A percentile compares a stretch with the other conserved stretches of the same genome.
Evolutionary conservation across 148 eudicot species (phyloP).

Genomic region (Cornus controversa): DNA sequence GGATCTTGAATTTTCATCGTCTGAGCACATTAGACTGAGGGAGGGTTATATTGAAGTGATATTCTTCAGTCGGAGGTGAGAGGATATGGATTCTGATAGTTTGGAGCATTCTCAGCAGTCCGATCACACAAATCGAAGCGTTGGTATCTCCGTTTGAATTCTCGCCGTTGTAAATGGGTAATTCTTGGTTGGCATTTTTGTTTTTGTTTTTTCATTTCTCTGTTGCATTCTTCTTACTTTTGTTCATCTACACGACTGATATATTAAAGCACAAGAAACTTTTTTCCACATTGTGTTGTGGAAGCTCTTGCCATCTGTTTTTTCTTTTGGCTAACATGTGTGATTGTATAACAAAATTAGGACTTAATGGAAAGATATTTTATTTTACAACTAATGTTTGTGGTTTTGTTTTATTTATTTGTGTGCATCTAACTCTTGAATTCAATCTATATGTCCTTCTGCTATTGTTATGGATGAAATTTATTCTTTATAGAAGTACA

Average conservation of each 20-base stretch:
- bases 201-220: constrained; percentile 8
- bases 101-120: background rate
- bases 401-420: background rate
- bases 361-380: background rate
- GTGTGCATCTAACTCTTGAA: background rate
- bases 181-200: constrained; percentile 14
- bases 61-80: background rate
- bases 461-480: background rate
- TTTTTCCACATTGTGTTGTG: constrained; percentile 1
- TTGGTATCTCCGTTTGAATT: background rate
- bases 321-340: constrained; percentile 2
- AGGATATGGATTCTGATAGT: background rate
- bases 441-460: background rate
- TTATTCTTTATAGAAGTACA: background rate
- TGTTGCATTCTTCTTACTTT: background rate
- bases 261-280: constrained; percentile 1
- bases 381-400: background rate
- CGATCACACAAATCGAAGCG: background rate
- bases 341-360: background rate
- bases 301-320: background rate
- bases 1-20: background rate
- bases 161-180: constrained; percentile 19
- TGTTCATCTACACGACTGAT: background rate
- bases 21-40: background rate
- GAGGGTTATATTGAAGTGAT: background rate